phyloP scores from a whole-genome alignment of 345 rosid species.

The Acer saccharum region DNA sequence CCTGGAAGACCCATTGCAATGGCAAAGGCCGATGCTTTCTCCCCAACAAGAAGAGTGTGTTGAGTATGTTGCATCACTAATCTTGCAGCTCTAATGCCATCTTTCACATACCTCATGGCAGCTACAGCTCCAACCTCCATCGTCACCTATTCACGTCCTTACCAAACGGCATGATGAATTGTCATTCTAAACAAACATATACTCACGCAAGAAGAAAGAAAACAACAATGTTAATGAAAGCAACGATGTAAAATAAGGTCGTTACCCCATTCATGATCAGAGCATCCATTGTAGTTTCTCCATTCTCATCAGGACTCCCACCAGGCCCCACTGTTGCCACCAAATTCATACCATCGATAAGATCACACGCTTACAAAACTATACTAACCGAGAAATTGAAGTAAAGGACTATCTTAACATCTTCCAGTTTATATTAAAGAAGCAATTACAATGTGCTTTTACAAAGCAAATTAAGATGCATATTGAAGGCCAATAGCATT shows the following conservation, averaged over 20 bases:
- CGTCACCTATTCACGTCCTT: constrained; percentile 72
- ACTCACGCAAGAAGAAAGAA: constrained; percentile 2
- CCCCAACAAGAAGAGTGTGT: constrained; percentile 88
- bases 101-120: constrained; percentile 91
- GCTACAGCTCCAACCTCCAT: constrained; percentile 99
- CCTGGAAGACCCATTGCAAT: constrained; percentile 95
- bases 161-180: constrained; percentile 29
- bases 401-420: background rate
- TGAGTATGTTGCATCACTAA: constrained; percentile 78
- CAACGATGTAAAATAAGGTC: too few species aligned
- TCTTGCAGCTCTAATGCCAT: constrained; percentile 87
- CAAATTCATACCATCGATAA: constrained; percentile 18
- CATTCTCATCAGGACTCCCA: constrained; percentile 96
- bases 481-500: too few species aligned
- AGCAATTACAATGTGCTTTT: too few species aligned
- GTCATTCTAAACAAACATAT: constrained; percentile 16
- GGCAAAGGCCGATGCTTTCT: constrained; percentile 81
- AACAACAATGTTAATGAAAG: background rate
- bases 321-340: constrained; percentile 84
- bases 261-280: constrained; percentile 92
- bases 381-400: background rate
- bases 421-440: background rate
- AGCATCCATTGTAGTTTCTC: constrained; percentile 94
- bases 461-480: too few species aligned
- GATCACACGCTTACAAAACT: constrained; percentile 11